Evolutionary conservation across 441 rosid species (phyloP).

Genomic region (Corymbia citriodora): DNA sequence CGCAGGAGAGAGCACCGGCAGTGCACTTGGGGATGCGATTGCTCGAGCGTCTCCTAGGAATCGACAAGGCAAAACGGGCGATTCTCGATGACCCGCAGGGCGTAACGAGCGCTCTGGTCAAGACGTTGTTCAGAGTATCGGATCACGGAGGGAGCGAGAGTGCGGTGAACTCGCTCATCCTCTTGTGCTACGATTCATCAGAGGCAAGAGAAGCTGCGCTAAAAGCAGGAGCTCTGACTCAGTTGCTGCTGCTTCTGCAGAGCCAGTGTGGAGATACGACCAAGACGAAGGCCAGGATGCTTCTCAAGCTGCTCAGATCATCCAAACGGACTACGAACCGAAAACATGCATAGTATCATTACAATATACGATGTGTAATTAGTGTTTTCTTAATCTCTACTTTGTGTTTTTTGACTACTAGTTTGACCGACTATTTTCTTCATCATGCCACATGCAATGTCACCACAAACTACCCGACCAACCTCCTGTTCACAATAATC

Average conservation of each 20-base stretch:
- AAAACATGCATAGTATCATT: constrained; percentile 4
- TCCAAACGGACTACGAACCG: constrained; percentile 26
- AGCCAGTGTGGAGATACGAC: constrained; percentile 50
- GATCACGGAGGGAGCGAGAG: constrained; percentile 57
- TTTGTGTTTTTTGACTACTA: neutral
- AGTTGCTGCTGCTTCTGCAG: constrained; percentile 53
- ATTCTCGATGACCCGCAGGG: constrained; percentile 30
- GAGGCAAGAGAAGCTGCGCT: constrained; percentile 49
- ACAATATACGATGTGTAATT: neutral
- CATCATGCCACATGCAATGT: neutral
- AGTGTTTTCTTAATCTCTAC: neutral
- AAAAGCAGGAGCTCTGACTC: constrained; percentile 35
- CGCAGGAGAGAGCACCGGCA: neutral
- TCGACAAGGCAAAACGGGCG: constrained; percentile 22
- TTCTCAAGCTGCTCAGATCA: constrained; percentile 52
- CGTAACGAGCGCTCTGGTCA: constrained; percentile 27
- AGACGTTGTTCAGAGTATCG: constrained; percentile 60
- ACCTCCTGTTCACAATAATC: neutral
- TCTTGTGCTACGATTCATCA: constrained; percentile 29
- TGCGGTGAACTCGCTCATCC: constrained; percentile 35
- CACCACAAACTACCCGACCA: neutral
- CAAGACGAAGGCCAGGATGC: constrained; percentile 42
- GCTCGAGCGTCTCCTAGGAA: neutral
- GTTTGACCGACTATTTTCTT: neutral
- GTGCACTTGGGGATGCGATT: neutral